Percentiles rank a stretch among this genome's conserved stretches.
phyloP scores from a whole-genome alignment of 306 rosid genomes.

The Delonix regia region DNA sequence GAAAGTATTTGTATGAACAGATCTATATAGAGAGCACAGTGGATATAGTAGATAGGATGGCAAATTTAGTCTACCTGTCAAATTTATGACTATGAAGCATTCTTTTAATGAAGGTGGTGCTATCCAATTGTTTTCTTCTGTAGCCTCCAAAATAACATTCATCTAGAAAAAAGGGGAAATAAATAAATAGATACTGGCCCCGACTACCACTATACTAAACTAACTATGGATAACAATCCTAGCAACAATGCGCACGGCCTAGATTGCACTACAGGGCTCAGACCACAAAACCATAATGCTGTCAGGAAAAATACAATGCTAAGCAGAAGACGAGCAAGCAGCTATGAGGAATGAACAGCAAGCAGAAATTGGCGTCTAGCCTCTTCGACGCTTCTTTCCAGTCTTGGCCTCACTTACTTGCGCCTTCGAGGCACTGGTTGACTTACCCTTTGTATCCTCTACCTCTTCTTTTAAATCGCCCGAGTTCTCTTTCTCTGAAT shows the following conservation, averaged over 20 bases:
- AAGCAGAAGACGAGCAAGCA: slow-evolving; percentile 34
- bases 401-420: slow-evolving; percentile 54
- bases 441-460: slow-evolving; percentile 62
- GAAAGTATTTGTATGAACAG: too few species aligned
- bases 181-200: slow-evolving; percentile 35
- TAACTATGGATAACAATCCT: slow-evolving; percentile 47
- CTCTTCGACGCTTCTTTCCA: slow-evolving; percentile 80
- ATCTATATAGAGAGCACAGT: too few species aligned
- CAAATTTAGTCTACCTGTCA: not conserved
- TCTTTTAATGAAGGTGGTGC: slow-evolving; percentile 41
- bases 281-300: slow-evolving; percentile 30
- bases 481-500: slow-evolving; percentile 50
- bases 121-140: slow-evolving; percentile 43
- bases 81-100: slow-evolving; percentile 29
- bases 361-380: slow-evolving; percentile 38
- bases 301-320: slow-evolving; percentile 27
- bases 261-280: slow-evolving; percentile 36
- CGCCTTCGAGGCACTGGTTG: slow-evolving; percentile 50
- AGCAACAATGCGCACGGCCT: slow-evolving; percentile 43
- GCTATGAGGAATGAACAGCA: slow-evolving; percentile 28
- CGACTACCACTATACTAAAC: slow-evolving; percentile 49
- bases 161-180: slow-evolving; percentile 41
- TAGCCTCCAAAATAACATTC: slow-evolving; percentile 42
- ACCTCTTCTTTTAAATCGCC: slow-evolving; percentile 41
- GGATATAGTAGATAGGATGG: not conserved